Evolutionary conservation across 2,329 filamentous ascomycete species (phyloP).

Genomic region (Cladorrhinum sp.): DNA sequence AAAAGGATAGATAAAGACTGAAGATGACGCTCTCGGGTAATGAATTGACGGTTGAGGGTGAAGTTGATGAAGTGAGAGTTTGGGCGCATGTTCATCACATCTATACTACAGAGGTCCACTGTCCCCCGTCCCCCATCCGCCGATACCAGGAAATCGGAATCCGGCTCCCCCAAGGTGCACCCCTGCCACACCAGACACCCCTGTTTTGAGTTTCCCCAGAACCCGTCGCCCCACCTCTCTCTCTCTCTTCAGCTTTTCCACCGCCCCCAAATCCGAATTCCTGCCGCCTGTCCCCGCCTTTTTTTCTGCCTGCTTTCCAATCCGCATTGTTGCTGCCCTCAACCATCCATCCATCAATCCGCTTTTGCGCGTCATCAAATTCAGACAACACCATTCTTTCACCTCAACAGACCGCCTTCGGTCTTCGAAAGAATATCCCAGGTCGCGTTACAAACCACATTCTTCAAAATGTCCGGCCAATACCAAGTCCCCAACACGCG

Average conservation of each 20-base stretch:
- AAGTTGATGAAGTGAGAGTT: not conserved
- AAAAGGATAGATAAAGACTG: not conserved
- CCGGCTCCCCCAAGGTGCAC: not conserved
- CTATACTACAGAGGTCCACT: not conserved
- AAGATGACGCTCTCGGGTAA: not conserved
- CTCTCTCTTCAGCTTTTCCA: not conserved
- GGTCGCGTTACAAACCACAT: not conserved
- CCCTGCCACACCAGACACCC: not conserved
- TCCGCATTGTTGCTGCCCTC: not conserved
- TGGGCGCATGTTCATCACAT: not conserved
- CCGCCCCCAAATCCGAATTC: constrained; percentile 7
- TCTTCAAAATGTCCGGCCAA: constrained; percentile 59
- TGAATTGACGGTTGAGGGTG: not conserved
- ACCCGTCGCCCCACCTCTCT: too few relatives aligned
- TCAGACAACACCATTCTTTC: not conserved
- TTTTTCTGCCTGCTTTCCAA: constrained; percentile 19
- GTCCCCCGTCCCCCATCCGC: not conserved
- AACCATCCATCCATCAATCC: constrained; percentile 1
- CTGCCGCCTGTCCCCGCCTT: constrained; percentile 24
- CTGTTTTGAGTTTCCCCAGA: not conserved
- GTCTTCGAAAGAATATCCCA: constrained; percentile 7
- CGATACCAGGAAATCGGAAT: not conserved
- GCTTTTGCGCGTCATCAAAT: not conserved
- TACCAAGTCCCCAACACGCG: constrained; percentile 68
- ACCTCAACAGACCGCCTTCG: too few relatives aligned